A percentile compares a stretch with the other conserved stretches of the same genome.
Evolutionary conservation across 2,329 filamentous ascomycete genomes (phyloP).

Genomic region (Venturia aucupariae): DNA sequence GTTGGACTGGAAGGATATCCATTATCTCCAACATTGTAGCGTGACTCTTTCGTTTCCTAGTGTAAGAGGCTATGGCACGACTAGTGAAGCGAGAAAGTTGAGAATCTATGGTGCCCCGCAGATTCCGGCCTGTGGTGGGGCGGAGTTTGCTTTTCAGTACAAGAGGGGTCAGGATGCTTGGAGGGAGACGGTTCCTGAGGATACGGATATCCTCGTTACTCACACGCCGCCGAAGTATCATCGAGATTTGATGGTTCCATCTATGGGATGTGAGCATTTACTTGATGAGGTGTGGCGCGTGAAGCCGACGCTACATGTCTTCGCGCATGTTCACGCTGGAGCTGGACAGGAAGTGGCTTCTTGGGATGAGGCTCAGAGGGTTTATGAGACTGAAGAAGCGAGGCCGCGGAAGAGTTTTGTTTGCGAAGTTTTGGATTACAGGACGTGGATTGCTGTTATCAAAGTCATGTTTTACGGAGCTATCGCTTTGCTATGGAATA

Average conservation of each 20-base stretch:
- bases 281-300: slow-evolving; percentile 66
- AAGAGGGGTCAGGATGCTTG: slow-evolving; percentile 56
- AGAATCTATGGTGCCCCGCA: slow-evolving; percentile 75
- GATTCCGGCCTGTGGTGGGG: slow-evolving; percentile 65
- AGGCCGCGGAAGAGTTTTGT: slow-evolving; percentile 31
- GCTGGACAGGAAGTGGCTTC: slow-evolving; percentile 60
- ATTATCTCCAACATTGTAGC: slow-evolving; percentile 65
- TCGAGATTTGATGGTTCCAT: slow-evolving; percentile 49
- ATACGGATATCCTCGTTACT: slow-evolving; percentile 71
- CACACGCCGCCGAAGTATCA: slow-evolving; percentile 72
- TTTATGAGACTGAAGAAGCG: slow-evolving; percentile 57
- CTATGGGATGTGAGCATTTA: slow-evolving; percentile 61
- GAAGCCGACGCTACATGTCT: slow-evolving; percentile 67
- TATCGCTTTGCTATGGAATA: slow-evolving; percentile 50
- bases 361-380: slow-evolving; percentile 65
- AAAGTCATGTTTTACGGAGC: slow-evolving; percentile 44
- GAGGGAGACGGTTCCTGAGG: slow-evolving; percentile 58
- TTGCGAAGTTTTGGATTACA: slow-evolving; percentile 28
- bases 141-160: slow-evolving; percentile 72
- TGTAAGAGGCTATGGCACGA: slow-evolving; percentile 21
- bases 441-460: slow-evolving; percentile 43
- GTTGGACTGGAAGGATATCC: slow-evolving; percentile 58
- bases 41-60: slow-evolving; percentile 51
- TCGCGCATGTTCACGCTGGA: slow-evolving; percentile 75
- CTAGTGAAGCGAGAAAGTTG: slow-evolving; percentile 39